Conservation (phyloP, 2,329 filamentous ascomycete genomes). For the Epichloe brachyelytri region DNA sequence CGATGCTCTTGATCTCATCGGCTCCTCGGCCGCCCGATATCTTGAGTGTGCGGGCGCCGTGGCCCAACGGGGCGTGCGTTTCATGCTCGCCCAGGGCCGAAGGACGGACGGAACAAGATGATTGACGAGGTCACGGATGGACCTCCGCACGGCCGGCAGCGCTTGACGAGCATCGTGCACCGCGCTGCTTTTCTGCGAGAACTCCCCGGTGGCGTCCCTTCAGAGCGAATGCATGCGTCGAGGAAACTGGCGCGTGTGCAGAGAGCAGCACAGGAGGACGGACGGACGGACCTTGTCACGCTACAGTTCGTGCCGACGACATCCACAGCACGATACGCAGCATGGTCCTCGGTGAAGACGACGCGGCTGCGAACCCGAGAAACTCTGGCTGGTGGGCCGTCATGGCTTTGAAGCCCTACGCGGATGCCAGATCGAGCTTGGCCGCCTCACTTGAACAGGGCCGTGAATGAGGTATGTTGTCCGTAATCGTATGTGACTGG, state of each 20-base stretch:
- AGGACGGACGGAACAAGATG: slow-evolving; percentile 2
- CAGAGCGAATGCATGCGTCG: slow-evolving; percentile 5
- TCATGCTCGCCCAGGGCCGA: slow-evolving; percentile 7
- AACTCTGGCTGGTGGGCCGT: slow-evolving; percentile 1
- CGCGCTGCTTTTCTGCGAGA: slow-evolving; percentile 11
- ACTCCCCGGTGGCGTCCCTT: slow-evolving; percentile 9
- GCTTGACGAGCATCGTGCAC: slow-evolving; percentile 8
- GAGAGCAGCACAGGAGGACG: not conserved
- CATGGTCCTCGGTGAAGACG: slow-evolving; percentile 7
- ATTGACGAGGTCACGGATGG: not conserved
- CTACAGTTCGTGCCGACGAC: slow-evolving; percentile 12
- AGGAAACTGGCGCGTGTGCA: slow-evolving; percentile 7
- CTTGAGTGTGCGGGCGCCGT: slow-evolving; percentile 10
- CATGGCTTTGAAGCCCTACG: not conserved
- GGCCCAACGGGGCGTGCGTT: slow-evolving; percentile 5
- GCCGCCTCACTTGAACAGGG: not conserved
- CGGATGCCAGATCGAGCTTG: not conserved
- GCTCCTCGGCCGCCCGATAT: slow-evolving; percentile 2
- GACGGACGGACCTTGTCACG: slow-evolving; percentile 1
- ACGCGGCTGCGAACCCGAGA: not conserved
- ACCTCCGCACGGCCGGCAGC: not conserved
- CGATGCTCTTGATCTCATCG: slow-evolving; percentile 8
- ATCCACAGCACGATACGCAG: slow-evolving; percentile 11
- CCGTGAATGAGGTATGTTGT: not conserved
- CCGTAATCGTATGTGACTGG: not conserved